phyloP scores from a whole-genome alignment of 2,329 filamentous ascomycete genomes.

The Coleophoma crateriformis region DNA sequence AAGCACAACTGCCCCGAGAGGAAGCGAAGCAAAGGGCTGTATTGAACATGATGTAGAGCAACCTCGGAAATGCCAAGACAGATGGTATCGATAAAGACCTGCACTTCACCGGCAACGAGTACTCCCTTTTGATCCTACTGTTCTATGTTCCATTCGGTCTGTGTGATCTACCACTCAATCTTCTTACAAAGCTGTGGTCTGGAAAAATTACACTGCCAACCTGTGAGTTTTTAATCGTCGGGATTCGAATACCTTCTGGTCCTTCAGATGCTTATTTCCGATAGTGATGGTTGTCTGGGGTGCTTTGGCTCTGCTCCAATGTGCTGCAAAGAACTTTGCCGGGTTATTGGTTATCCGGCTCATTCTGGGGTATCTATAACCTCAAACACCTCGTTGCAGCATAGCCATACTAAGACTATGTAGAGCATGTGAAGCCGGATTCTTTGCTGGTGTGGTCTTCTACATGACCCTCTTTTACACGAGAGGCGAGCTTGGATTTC shows the following conservation, averaged over 20 bases:
- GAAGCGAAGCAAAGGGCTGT: slow-evolving; percentile 13
- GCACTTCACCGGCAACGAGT: slow-evolving; percentile 24
- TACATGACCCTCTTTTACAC: slow-evolving; percentile 45
- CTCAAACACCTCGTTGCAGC: background rate
- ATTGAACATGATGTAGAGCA: slow-evolving; percentile 17
- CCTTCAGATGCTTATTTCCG: slow-evolving; percentile 6
- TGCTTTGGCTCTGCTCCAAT: slow-evolving; percentile 34
- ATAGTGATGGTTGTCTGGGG: slow-evolving; percentile 42
- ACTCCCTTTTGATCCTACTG: slow-evolving; percentile 25
- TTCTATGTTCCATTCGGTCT: slow-evolving; percentile 34
- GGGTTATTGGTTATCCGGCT: slow-evolving; percentile 28
- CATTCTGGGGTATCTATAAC: slow-evolving; percentile 26
- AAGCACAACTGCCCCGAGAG: background rate
- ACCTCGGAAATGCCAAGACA: slow-evolving; percentile 27
- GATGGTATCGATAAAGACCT: slow-evolving; percentile 24
- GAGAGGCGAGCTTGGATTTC: slow-evolving; percentile 33
- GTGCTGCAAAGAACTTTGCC: slow-evolving; percentile 27
- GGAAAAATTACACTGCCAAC: slow-evolving; percentile 34
- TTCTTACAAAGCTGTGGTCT: slow-evolving; percentile 41
- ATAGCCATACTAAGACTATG: slow-evolving; percentile 5
- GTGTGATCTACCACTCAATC: slow-evolving; percentile 41
- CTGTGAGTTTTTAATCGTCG: slow-evolving; percentile 8
- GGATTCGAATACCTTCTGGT: too few species aligned
- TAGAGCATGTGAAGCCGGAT: slow-evolving; percentile 42
- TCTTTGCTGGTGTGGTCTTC: slow-evolving; percentile 48